Base-by-base conservation (phyloP, 2,329 filamentous ascomycete genomes). In the Monosporascus sp. region DNA sequence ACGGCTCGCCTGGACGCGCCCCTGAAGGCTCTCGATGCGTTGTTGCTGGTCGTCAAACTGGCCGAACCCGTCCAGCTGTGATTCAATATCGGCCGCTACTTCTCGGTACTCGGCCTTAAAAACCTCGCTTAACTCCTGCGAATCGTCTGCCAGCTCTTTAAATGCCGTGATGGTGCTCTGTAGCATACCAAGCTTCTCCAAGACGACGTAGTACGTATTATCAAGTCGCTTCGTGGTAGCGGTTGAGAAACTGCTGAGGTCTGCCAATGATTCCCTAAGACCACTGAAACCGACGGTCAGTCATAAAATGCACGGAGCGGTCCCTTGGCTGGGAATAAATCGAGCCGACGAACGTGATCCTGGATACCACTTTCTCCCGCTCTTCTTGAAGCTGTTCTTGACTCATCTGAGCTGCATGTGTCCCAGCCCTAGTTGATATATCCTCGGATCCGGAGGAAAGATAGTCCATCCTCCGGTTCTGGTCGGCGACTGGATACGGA, bases 201-300 rank as follows among this genome's bases (percentile, higher is more conserved):
- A 75, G 9, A 91, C 80, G 0, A 82, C 81, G 58, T 88, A 88
- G 71, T 91, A 92, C 3, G 86, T 86, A 54, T 87, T 82, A 66
- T 92, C 88, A 43, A 93, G 80, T 36, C 80, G 80, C 55, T 79
- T 77, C 17, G 85, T 88, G 24, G 85, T 82, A 22, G 76, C 71
- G 52, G 82, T 77, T 22, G 87, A 87, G 66, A 85, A 78, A 35
- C 77, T 72, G 60, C 78, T 78, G 11, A 91, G 74, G 48, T 79
- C 74, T 24, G 68, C 65, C 0, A 85, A 70, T 4, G 80, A 77
- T 52, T 77, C 77, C 57, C 74, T 75, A 20, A 86, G 62, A 48
- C 75, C 77, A 54, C 81, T 83, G 59, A 31, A 48, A 51, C 25
- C 14, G 25, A 45, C 31, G 17, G 56, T 68, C 58, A 72, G 67